These are phyloP conservation scores for Ceratobasidium sp. DNA, from an alignment of 1,284 basidiomycete species.

Conservation along the genomic window DNA sequence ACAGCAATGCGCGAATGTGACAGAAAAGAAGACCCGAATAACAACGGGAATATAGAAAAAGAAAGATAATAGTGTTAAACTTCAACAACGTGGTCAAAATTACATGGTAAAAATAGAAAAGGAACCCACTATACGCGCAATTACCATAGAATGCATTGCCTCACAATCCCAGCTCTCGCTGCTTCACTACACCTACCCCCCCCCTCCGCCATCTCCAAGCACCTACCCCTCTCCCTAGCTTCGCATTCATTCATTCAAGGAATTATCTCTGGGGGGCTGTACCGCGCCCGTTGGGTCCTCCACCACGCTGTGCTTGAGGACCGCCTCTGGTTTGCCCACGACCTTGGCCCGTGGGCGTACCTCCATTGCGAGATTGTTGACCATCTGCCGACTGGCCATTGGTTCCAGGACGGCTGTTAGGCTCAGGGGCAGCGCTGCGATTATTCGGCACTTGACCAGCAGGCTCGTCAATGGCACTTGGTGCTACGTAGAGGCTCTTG, in stretches of 20 bases:
- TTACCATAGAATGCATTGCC: conserved; percentile 34
- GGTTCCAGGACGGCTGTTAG: background rate
- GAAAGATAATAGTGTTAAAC: conserved; percentile 40
- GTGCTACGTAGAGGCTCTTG: conserved; percentile 87
- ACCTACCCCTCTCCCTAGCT: background rate
- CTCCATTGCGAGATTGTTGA: conserved; percentile 30
- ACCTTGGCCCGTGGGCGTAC: conserved; percentile 15
- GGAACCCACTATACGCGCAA: conserved; percentile 40
- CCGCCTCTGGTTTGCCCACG: conserved; percentile 31
- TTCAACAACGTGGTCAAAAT: conserved; percentile 27
- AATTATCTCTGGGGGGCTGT: conserved; percentile 31
- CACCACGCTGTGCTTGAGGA: conserved; percentile 27
- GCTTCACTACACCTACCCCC: background rate
- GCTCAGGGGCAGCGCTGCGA: conserved; percentile 4
- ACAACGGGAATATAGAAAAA: conserved; percentile 23
- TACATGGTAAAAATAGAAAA: conserved; percentile 35
- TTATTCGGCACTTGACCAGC: conserved; percentile 28
- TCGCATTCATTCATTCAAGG: background rate
- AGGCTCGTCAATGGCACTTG: conserved; percentile 40
- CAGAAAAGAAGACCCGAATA: conserved; percentile 21
- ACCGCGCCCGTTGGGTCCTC: conserved; percentile 26
- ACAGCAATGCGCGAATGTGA: conserved; percentile 37
- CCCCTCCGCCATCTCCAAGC: background rate
- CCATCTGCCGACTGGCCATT: conserved; percentile 33
- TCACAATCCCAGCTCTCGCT: background rate